A percentile compares a stretch with the other conserved stretches of the same genome.
Evolutionary conservation across 2,329 filamentous ascomycete genomes (phyloP).

Genomic region (Aspergillus sp.): DNA sequence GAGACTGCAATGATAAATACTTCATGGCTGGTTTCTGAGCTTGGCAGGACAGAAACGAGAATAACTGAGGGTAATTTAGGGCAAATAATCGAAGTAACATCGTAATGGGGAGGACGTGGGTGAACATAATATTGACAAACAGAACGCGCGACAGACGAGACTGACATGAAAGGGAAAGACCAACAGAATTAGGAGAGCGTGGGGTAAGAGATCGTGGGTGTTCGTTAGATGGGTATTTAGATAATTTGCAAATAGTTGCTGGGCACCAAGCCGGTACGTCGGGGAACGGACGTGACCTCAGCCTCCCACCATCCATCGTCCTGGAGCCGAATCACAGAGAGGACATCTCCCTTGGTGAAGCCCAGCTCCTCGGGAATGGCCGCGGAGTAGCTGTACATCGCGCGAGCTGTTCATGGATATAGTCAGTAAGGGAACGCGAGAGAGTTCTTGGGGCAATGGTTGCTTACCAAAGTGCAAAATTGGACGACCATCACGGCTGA

Average conservation of each 20-base stretch:
- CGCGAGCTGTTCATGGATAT: slow-evolving; percentile 56
- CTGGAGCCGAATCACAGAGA: slow-evolving; percentile 81
- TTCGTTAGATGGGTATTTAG: slow-evolving; percentile 26
- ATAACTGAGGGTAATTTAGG: not conserved
- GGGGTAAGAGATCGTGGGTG: slow-evolving; percentile 11
- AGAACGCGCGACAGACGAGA: not conserved
- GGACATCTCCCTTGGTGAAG: slow-evolving; percentile 83
- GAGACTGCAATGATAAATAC: not conserved
- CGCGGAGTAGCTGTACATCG: slow-evolving; percentile 87
- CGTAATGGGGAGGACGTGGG: not conserved
- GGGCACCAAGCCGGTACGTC: slow-evolving; percentile 51
- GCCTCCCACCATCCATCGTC: slow-evolving; percentile 99
- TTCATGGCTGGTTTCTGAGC: not conserved
- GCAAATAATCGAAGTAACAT: not conserved
- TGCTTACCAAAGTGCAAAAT: slow-evolving; percentile 90
- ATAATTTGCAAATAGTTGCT: slow-evolving; percentile 60
- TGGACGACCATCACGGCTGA: slow-evolving; percentile 74
- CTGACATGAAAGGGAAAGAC: not conserved
- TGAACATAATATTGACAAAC: not conserved
- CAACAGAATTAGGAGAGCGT: not conserved
- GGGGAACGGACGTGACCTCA: slow-evolving; percentile 60
- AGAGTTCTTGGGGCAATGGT: not conserved
- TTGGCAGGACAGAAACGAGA: not conserved
- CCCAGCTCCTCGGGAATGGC: slow-evolving; percentile 92
- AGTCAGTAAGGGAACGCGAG: slow-evolving; percentile 9